Evolutionary conservation across 108 stramenopile genomes (phyloP).

Genomic region (Cyclotella baltica): DNA sequence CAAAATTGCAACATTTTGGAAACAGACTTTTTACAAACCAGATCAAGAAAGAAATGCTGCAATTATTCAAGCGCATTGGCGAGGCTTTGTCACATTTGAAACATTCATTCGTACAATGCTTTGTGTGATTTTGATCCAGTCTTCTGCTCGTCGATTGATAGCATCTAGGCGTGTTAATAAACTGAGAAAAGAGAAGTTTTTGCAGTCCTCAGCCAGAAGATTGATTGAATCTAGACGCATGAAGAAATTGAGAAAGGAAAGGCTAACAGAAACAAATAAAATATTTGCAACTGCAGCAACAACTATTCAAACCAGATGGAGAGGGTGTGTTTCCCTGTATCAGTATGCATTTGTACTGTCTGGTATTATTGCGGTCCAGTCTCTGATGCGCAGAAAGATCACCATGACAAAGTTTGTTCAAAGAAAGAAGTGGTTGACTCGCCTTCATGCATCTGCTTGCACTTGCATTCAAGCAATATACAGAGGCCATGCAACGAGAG

Average conservation of each 20-base stretch:
- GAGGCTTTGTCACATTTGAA: conserved; percentile 40
- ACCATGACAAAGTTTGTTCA: not conserved
- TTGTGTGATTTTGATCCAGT: conserved; percentile 62
- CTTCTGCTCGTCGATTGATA: too few relatives aligned
- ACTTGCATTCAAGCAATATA: conserved; percentile 17
- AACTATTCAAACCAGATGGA: not conserved
- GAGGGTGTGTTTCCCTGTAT: not conserved
- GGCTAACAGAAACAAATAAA: too few relatives aligned
- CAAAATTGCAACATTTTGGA: conserved; percentile 4
- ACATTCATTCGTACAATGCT: conserved; percentile 60
- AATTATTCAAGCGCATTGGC: conserved; percentile 13
- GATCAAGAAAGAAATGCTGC: not conserved
- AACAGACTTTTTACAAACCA: not conserved
- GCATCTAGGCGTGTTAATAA: too few relatives aligned
- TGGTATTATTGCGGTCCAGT: not conserved
- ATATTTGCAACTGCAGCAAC: too few relatives aligned
- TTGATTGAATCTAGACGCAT: conserved; percentile 16
- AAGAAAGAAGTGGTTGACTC: not conserved
- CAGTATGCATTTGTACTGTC: not conserved
- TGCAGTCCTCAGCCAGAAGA: too few relatives aligned
- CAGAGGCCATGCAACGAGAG: conserved; percentile 4
- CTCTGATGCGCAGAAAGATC: not conserved
- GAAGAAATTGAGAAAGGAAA: not conserved
- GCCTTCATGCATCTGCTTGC: conserved; percentile 3
- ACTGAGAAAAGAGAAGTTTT: too few relatives aligned